Evolutionary conservation across 345 rosid genomes (phyloP), one percentile per base, ranked within the genome.

Genomic region (Arabidopsis arenosa): DNA sequence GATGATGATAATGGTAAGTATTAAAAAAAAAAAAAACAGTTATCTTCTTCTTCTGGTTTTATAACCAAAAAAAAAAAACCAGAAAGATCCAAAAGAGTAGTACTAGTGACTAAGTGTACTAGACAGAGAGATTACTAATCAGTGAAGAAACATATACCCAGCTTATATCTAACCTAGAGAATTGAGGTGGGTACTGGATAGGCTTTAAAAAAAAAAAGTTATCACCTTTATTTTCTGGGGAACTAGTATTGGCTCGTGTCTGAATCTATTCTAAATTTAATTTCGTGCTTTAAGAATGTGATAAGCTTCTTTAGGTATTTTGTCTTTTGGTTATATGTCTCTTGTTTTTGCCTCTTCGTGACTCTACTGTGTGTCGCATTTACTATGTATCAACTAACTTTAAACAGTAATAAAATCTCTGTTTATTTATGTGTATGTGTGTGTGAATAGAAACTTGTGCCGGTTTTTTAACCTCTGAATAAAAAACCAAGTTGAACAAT

Each of bases 371-470:
- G 35, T 4, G 36, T 53, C 54, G 44, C 65, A 74, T 74, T 74
- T 74, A 55, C 40, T 32, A 6, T 47, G 36, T 52, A 2, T 32
- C 54, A 66, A 66, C 21, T 17, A 44, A 32, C 26, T 43, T 37
- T 53, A 4, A 23, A 39, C 49, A 35, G 71, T 49, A 9, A 35
- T 49, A 9, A 35, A 41, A 11, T 4, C 0, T 43, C 14, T 41
- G 0, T 4, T 28, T 12, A 41, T 18, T 17, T 6, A 5, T 59
- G 0, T 36, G 7, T 11, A 9, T 61, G 6, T 61, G 52, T 57
- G 63, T 40, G 39, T 54, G 32, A 7, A 69, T 43, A 56, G 53
- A 69, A 69, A 56, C 58, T 44, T 65, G 72, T 55, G 78, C 72
- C 55, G 51, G 0, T 36, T 48, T 49, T 9, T 69, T 13, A 26